Evolutionary conservation across 2,329 filamentous ascomycete genomes (phyloP), one percentile per base, ranked within the genome.

Genomic region (Lojkania enalia): DNA sequence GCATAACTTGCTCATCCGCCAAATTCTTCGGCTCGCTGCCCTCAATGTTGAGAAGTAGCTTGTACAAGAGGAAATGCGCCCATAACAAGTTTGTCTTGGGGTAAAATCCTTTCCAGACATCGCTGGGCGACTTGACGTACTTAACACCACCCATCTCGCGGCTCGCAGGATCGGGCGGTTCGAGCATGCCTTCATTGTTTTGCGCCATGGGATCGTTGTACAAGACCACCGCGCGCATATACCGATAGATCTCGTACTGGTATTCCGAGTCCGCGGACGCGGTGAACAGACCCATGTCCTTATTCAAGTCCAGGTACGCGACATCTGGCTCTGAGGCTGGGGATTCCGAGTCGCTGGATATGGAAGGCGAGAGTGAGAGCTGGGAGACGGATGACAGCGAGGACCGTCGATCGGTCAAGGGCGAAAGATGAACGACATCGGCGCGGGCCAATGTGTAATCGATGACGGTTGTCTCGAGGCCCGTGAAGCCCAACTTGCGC

Each of bases 371-470:
- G 36, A 36, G 58, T 30, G n/a, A 42, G 39, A 36, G 49, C 36
- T 27, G 37, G 19, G 33, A 53, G 11, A 23, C 33, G 4, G 48
- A 53, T 11, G 51, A 54, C n/a, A 42, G 46, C 3, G 59, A 53
- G 0, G 31, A 49, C 16, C 39, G 45, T 13, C 35, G 33, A 11
- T 20, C 16, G n/a, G 16, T 38, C 30, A n/a, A 37, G 32, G 13
- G 5, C 4, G 49, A 41, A 2, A 54, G 40, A 2, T 50, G 21
- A 2, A 58, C 29, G 49, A 84, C 69, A 18, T 77, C 73, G 2
- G 81, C 81, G n/a, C 83, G 78, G 1, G 82, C 85, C 25, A 86
- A 75, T 1, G 83, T 85, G 63, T 86, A 86, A 62, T 86, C 83
- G 53, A 86, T 86, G 18, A 86, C 76, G 0, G 83, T 85, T 1